Evolutionary conservation across 768 basidiomycete species (phyloP), one percentile per base, ranked within the genome.

Genomic region (Pulveroboletus sp.): DNA sequence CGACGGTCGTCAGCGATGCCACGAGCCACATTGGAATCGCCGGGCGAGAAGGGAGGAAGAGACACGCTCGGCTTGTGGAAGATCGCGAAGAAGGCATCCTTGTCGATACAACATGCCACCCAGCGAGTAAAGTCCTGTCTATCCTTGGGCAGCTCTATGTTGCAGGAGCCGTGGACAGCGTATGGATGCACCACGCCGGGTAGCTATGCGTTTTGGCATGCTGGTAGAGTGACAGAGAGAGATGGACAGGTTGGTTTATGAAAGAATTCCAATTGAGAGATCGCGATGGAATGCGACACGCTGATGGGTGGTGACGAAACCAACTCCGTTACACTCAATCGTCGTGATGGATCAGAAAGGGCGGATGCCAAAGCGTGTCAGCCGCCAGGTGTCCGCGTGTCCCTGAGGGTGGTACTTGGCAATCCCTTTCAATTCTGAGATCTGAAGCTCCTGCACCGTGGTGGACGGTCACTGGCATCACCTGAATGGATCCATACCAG

Each of bases 161-260:
- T 71, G 20, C 73, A 70, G 13, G 71, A 61, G 0, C 68, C 62
- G 2, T 57, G 57, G 47, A 59, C 59, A 0, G 75, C 75, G 48
- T 74, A 78, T 0, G 76, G 77, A 32, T 71, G 51, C 1, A 73
- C 70, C 54, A 78, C 70, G n/a, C 2, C 76, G 76, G 4, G 76
- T 76, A 34, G 58, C 49, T 5, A 62, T 46, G 13, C 76, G 75
- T 56, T 76, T 75, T 1, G 71, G 70, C 76, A 76, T 63, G 57
- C 31, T 61, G 49, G 52, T n/a, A n/a, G n/a, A n/a, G 9, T 43
- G 10, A 10, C 24, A 38, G 43, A 32, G 12, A 26, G 55, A 20
- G 30, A 12, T 9, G 24, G 10, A 17, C 14, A 12, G 27, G 27
- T 6, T 29, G 6, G 12, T 6, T 6, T 6, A 13, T 31, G 31